Percentiles rank a stretch among this genome's conserved stretches.
Conservation (phyloP, 805 yeast genomes). For the Candida adriatica region DNA sequence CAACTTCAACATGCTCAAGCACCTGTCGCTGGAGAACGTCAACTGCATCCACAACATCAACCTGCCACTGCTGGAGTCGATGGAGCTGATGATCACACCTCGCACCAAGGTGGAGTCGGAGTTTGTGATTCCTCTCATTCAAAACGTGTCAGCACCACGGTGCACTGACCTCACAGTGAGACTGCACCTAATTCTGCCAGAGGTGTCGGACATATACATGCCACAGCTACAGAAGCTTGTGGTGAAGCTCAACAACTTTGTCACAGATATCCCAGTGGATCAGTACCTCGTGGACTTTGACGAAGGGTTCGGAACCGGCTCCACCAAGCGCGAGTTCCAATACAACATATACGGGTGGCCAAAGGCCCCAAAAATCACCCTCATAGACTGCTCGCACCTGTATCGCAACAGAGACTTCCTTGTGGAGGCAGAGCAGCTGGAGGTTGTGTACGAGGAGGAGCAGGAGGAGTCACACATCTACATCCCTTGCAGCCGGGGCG, state of each 20-base stretch:
- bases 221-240: conserved; percentile 1
- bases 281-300: background rate
- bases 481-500: conserved; percentile 1
- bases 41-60: conserved; percentile 2
- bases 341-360: conserved; percentile 7
- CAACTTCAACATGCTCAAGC: background rate
- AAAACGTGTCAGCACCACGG: conserved; percentile 2
- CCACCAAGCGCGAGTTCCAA: background rate
- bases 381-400: conserved; percentile 2
- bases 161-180: conserved; percentile 1
- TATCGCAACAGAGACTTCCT: conserved; percentile 2
- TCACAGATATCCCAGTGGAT: background rate
- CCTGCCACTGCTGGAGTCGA: conserved; percentile 1
- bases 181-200: conserved; percentile 1
- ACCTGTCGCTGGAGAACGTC: conserved; percentile 3
- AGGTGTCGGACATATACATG: conserved; percentile 1
- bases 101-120: background rate
- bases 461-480: conserved; percentile 1
- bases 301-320: conserved; percentile 2
- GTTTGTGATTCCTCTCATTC: conserved; percentile 2
- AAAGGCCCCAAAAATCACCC: conserved; percentile 1
- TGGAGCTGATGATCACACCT: conserved; percentile 1
- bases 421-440: background rate
- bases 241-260: background rate
- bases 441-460: conserved; percentile 1